These are phyloP conservation scores for Kalanchoe fedtschenkoi DNA, from an alignment of 164 flowering plant species.

Conservation along the genomic window DNA sequence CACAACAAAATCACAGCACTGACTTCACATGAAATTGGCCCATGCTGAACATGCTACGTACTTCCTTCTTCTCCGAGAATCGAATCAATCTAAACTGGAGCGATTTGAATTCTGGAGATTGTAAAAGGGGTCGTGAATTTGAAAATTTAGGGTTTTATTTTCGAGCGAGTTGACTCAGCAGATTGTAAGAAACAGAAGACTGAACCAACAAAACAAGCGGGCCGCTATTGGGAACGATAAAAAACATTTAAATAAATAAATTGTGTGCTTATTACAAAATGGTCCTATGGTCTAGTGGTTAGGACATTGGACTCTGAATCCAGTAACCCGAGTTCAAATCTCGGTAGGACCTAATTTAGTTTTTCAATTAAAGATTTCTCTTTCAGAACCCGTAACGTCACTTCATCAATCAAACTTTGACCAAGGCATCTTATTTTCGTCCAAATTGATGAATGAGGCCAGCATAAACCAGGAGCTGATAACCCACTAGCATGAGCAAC, in stretches of 20 bases:
- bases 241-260: no score
- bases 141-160: not conserved
- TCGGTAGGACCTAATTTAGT: conserved; percentile 6
- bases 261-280: no score
- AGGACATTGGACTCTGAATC: conserved; percentile 98
- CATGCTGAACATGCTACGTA: not conserved
- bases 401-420: no score
- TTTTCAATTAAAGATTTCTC: no score
- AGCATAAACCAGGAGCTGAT: conserved; percentile 50
- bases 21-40: not conserved
- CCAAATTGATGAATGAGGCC: no score
- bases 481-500: conserved; percentile 45
- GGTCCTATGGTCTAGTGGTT: conserved; percentile 70
- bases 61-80: not conserved
- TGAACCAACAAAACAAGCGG: no score
- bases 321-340: conserved; percentile 45
- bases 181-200: not conserved
- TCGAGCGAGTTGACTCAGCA: conserved; percentile 3
- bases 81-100: not conserved
- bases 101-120: not conserved
- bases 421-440: no score
- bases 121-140: not conserved
- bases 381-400: no score
- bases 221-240: no score
- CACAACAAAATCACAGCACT: not conserved